Evolutionary conservation across 1,284 basidiomycete species (phyloP).

Genomic region (Ceratobasidium sp.): DNA sequence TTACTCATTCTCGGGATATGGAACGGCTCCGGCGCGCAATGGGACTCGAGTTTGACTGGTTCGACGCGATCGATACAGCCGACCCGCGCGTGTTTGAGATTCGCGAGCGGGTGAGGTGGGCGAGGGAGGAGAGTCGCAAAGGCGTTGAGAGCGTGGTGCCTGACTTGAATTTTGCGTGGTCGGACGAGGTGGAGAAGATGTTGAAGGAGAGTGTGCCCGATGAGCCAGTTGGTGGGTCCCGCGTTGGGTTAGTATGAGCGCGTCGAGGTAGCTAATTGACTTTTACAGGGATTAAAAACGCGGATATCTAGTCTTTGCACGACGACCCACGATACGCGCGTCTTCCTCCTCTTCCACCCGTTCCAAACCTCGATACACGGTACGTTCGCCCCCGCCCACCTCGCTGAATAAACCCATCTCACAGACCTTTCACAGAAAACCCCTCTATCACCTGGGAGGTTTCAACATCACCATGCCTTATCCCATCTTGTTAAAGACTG

Average conservation of each 20-base stretch:
- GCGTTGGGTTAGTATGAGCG: background rate
- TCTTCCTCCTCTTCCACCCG: slow-evolving; percentile 6
- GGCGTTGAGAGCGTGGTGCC: slow-evolving; percentile 29
- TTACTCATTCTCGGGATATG: slow-evolving; percentile 44
- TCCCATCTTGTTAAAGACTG: too few species aligned
- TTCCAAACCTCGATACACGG: slow-evolving; percentile 33
- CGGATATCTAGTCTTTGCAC: slow-evolving; percentile 19
- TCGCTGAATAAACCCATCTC: background rate
- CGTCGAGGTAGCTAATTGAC: background rate
- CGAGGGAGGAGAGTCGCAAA: slow-evolving; percentile 35
- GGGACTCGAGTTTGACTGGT: slow-evolving; percentile 49
- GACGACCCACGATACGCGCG: slow-evolving; percentile 27
- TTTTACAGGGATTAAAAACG: background rate
- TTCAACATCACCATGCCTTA: slow-evolving; percentile 35
- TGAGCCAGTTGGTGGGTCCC: slow-evolving; percentile 19
- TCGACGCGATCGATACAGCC: slow-evolving; percentile 48
- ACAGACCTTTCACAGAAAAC: slow-evolving; percentile 5
- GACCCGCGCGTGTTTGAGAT: slow-evolving; percentile 43
- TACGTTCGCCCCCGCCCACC: background rate
- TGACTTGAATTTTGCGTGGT: slow-evolving; percentile 25
- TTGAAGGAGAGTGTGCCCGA: background rate
- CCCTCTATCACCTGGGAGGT: slow-evolving; percentile 16
- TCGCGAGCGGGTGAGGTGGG: slow-evolving; percentile 48
- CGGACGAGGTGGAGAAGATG: slow-evolving; percentile 32
- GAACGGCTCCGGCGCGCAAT: slow-evolving; percentile 47